These are phyloP conservation scores for Umbelopsis sp. DNA, from an alignment of 192 early-diverging fungal genomes.

Conservation along the genomic window DNA sequence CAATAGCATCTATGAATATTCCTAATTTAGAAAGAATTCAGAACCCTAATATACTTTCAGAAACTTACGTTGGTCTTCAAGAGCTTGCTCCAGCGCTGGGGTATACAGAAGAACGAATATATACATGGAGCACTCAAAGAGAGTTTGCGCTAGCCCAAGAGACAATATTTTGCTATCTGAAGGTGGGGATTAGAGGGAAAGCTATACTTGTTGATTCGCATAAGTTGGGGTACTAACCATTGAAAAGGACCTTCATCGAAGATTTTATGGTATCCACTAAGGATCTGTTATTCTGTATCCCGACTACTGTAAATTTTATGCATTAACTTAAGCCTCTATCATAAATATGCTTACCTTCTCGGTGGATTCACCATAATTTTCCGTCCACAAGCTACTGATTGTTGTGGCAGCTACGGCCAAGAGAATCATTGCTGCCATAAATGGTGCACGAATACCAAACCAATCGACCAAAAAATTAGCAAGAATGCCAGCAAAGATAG, in stretches of 20 bases:
- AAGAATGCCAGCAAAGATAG: slow-evolving; percentile 66
- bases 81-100: slow-evolving; percentile 51
- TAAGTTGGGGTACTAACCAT: not conserved
- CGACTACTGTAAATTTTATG: too few relatives aligned
- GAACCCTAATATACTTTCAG: not conserved
- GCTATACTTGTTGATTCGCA: not conserved
- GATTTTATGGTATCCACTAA: slow-evolving; percentile 24
- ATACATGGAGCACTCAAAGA: slow-evolving; percentile 70
- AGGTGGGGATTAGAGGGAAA: not conserved
- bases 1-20: slow-evolving; percentile 4
- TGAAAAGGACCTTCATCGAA: slow-evolving; percentile 13
- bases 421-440: slow-evolving; percentile 57
- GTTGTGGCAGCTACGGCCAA: slow-evolving; percentile 50
- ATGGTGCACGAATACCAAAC: slow-evolving; percentile 64
- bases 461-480: slow-evolving; percentile 61
- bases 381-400: slow-evolving; percentile 63
- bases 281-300: slow-evolving; percentile 6
- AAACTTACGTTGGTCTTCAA: slow-evolving; percentile 17
- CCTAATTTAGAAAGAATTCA: slow-evolving; percentile 29
- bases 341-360: slow-evolving; percentile 19
- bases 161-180: slow-evolving; percentile 53
- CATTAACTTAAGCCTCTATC: too few relatives aligned
- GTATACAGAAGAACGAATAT: slow-evolving; percentile 64
- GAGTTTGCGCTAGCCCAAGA: slow-evolving; percentile 59
- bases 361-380: slow-evolving; percentile 67